These are phyloP conservation scores for Suillus decipiens DNA, from an alignment of 768 basidiomycete genomes.

Conservation along the genomic window DNA sequence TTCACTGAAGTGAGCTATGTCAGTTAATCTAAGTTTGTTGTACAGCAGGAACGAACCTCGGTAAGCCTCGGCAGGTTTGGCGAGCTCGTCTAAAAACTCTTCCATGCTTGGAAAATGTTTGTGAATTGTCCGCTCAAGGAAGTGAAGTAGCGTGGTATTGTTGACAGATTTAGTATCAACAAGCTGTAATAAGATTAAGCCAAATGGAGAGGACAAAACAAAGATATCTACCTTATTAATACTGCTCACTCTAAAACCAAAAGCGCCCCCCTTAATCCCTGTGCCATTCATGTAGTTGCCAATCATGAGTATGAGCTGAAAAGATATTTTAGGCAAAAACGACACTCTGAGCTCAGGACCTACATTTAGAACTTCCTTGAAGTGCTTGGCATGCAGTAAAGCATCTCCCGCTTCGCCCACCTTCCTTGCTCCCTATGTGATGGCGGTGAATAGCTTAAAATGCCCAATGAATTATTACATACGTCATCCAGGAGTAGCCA, in stretches of 20 bases:
- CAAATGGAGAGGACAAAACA: background rate
- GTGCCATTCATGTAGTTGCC: constrained; percentile 99
- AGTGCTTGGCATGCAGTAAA: constrained; percentile 77
- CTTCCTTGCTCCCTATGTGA: constrained; percentile 70
- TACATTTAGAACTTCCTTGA: constrained; percentile 89
- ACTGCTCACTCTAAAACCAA: constrained; percentile 95
- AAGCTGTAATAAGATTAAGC: constrained; percentile 50
- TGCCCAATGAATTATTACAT: constrained; percentile 21
- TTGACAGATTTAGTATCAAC: constrained; percentile 97
- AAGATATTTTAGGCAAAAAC: constrained; percentile 6
- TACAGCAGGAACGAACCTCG: constrained; percentile 57
- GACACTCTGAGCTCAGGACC: constrained; percentile 23
- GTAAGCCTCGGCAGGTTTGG: constrained; percentile 89
- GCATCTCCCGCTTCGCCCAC: constrained; percentile 79
- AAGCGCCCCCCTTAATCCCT: constrained; percentile 94
- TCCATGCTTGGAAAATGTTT: constrained; percentile 89
- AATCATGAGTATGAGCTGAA: constrained; percentile 84
- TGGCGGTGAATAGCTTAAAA: background rate
- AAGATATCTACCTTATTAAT: constrained; percentile 80
- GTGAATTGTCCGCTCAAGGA: constrained; percentile 84
- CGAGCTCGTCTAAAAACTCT: constrained; percentile 84
- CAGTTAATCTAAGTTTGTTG: background rate
- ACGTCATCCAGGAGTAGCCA: constrained; percentile 83
- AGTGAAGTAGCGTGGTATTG: constrained; percentile 93
- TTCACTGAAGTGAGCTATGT: constrained; percentile 58